A percentile compares a stretch with the other conserved stretches of the same genome.
phyloP scores from a whole-genome alignment of 768 basidiomycete genomes.

The Mycena capillaripes region DNA sequence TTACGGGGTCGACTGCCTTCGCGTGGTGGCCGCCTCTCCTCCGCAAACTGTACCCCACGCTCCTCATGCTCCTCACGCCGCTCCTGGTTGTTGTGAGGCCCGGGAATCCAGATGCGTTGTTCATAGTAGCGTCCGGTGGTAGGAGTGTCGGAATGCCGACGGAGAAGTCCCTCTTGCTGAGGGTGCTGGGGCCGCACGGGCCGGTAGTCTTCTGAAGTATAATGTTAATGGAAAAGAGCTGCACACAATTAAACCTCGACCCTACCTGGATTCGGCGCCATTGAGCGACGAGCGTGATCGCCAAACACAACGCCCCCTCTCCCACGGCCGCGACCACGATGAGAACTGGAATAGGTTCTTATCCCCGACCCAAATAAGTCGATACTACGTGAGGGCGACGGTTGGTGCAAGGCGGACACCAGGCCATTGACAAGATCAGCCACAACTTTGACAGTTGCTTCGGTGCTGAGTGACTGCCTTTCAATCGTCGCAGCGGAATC shows the following conservation, averaged over 20 bases:
- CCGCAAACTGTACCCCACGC: neutral
- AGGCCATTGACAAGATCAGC: conserved; percentile 9
- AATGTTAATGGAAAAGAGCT: neutral
- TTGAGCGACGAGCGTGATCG: conserved; percentile 6
- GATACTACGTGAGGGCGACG: too few relatives aligned
- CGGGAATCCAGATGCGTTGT: conserved; percentile 8
- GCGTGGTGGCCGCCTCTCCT: conserved; percentile 1
- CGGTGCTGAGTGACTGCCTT: neutral
- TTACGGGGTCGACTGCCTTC: conserved; percentile 2
- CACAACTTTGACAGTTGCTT: neutral
- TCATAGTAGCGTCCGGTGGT: neutral
- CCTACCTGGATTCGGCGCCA: conserved; percentile 1
- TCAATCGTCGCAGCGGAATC: neutral
- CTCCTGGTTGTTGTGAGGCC: neutral
- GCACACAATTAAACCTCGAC: neutral
- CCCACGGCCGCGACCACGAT: conserved; percentile 17
- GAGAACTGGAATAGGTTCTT: neutral
- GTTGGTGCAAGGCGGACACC: neutral
- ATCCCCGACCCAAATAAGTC: neutral
- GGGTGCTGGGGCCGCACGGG: neutral
- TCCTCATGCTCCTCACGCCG: neutral
- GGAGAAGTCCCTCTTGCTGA: neutral
- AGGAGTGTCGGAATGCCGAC: neutral
- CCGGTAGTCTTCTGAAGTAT: conserved; percentile 1
- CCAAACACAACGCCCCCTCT: neutral